A percentile compares a stretch with the other conserved stretches of the same genome.
These are phyloP conservation scores for Actinidia chinensis DNA, from an alignment of 179 eudicot species.

Conservation along the genomic window DNA sequence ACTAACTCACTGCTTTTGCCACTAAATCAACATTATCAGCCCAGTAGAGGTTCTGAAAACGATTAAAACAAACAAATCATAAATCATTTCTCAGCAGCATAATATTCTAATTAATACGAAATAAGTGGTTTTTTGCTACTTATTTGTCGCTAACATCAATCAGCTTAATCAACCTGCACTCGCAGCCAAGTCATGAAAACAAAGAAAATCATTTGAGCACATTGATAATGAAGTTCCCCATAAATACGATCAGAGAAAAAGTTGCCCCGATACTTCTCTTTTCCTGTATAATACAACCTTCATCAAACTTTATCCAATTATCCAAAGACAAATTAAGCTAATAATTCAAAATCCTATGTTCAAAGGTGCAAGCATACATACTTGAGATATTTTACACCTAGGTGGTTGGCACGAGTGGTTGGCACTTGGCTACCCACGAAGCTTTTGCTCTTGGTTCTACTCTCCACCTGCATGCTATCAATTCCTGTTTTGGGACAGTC, in stretches of 20 bases:
- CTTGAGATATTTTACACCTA: too few species aligned
- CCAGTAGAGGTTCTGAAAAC: constrained; percentile 88
- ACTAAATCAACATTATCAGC: constrained; percentile 97
- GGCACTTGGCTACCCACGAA: too few species aligned
- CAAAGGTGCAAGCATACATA: too few species aligned
- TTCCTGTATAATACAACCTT: constrained; percentile 56
- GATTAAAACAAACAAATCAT: neutral
- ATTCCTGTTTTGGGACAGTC: too few species aligned
- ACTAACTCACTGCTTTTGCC: constrained; percentile 93
- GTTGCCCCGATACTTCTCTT: constrained; percentile 90
- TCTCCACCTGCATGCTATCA: too few species aligned
- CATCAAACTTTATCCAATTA: neutral
- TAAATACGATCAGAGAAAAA: constrained; percentile 89
- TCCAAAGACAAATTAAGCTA: neutral
- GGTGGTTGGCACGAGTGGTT: too few species aligned
- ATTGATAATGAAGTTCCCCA: constrained; percentile 89
- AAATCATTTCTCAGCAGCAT: neutral
- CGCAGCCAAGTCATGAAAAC: constrained; percentile 93
- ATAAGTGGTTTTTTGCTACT: constrained; percentile 22
- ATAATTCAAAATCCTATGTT: neutral
- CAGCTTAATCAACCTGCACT: constrained; percentile 81
- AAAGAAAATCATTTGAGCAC: constrained; percentile 94
- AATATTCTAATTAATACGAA: neutral
- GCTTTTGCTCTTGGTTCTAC: too few species aligned
- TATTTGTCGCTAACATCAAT: constrained; percentile 92